Percentiles rank a stretch among this genome's conserved stretches.
These are phyloP conservation scores for Pisolithus thermaeus DNA, from an alignment of 1,284 basidiomycete genomes.

Conservation along the genomic window DNA sequence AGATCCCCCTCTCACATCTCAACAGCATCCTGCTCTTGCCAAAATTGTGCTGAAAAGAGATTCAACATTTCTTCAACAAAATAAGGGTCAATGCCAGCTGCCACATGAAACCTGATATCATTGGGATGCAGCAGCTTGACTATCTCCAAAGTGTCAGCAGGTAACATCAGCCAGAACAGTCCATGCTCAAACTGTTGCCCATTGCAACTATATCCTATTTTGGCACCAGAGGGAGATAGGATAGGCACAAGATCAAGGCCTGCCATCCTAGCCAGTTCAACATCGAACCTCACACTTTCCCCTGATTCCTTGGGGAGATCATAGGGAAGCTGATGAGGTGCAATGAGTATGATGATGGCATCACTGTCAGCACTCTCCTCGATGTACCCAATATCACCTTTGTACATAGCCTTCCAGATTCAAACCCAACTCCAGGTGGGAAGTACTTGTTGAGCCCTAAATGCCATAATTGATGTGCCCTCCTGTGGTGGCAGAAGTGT, in stretches of 20 bases:
- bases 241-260: neutral
- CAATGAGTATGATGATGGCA: neutral
- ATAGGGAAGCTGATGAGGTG: neutral
- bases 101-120: neutral
- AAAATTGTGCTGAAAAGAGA: neutral
- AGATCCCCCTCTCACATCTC: neutral
- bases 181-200: neutral
- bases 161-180: neutral
- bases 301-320: neutral
- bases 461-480: neutral
- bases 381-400: neutral
- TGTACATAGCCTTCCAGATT: neutral
- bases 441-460: neutral
- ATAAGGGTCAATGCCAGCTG: neutral
- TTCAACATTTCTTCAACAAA: neutral
- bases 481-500: neutral
- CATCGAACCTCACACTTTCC: neutral
- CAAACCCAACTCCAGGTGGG: neutral
- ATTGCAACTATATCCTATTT: neutral
- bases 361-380: neutral
- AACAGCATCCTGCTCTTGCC: neutral
- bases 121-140: slow-evolving; percentile 1
- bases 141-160: neutral
- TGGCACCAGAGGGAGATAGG: neutral
- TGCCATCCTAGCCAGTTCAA: neutral